Evolutionary conservation across 805 yeast genomes (phyloP).

Genomic region (Torulaspora maleeae): DNA sequence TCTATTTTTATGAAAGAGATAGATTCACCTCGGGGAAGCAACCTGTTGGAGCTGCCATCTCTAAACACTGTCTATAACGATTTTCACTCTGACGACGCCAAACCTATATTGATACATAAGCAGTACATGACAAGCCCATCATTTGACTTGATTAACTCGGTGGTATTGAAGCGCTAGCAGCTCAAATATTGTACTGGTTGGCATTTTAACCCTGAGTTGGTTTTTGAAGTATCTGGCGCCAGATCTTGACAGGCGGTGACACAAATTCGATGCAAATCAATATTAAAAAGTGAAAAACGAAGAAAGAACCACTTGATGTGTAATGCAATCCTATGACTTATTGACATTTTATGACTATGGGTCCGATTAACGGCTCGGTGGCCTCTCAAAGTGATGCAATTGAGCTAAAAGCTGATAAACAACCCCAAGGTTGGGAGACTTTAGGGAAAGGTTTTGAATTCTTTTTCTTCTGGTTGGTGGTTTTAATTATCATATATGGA

Average conservation of each 20-base stretch:
- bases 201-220: neutral
- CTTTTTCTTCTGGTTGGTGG: constrained; percentile 1
- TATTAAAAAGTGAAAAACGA: neutral
- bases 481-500: neutral
- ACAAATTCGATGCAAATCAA: neutral
- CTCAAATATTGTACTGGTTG: neutral
- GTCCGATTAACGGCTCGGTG: neutral
- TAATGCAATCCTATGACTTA: neutral
- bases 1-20: too few species aligned
- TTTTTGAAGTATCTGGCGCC: neutral
- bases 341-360: too few species aligned
- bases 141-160: too few species aligned
- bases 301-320: neutral
- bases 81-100: too few species aligned
- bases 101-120: too few species aligned
- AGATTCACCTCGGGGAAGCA: too few species aligned
- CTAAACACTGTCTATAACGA: too few species aligned
- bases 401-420: neutral
- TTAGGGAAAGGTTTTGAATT: constrained; percentile 1
- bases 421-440: neutral
- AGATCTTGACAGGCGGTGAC: neutral
- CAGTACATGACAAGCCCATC: too few species aligned
- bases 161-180: too few species aligned
- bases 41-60: too few species aligned
- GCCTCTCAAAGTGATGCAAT: neutral